Evolutionary conservation across 176 grass and related monocot species (phyloP).

Genomic region (Paspalum notatum): DNA sequence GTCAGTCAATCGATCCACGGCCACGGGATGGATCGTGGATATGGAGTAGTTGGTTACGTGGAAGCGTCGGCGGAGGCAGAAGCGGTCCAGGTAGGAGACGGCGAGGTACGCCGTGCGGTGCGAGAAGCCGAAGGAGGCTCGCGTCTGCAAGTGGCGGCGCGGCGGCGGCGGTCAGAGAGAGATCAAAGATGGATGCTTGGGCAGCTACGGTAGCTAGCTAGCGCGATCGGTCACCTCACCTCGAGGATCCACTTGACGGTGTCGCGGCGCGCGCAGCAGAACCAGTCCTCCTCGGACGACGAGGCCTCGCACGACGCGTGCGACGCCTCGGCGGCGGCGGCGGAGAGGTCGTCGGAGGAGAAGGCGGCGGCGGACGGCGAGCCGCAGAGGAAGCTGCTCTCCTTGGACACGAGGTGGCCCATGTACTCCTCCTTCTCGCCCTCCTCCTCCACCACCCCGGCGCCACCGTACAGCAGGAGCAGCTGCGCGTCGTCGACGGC

Average conservation of each 20-base stretch:
- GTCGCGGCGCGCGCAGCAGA: constrained; percentile 44
- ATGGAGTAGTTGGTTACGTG: constrained; percentile 36
- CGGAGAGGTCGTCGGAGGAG: not conserved
- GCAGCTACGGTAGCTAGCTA: not conserved
- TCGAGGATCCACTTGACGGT: constrained; percentile 75
- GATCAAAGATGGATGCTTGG: not conserved
- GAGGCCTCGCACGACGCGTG: constrained; percentile 23
- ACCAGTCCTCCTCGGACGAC: constrained; percentile 52
- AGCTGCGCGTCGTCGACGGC: not conserved
- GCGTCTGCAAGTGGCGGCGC: constrained; percentile 52
- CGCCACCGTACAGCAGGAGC: not conserved
- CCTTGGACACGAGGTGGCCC: constrained; percentile 69
- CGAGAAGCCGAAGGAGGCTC: constrained; percentile 64
- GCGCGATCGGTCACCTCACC: constrained; percentile 35
- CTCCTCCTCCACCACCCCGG: not conserved
- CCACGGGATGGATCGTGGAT: not conserved
- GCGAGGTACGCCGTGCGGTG: constrained; percentile 80
- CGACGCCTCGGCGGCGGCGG: constrained; percentile 1
- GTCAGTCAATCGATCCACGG: not conserved
- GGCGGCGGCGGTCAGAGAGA: not conserved
- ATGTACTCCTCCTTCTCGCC: constrained; percentile 62
- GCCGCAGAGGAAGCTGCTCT: constrained; percentile 52
- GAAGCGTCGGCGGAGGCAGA: constrained; percentile 63
- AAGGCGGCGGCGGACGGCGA: not conserved
- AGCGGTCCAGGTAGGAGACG: constrained; percentile 79